Conservation (phyloP, 2,329 filamentous ascomycete genomes). For the Microcyclosporella mali region DNA sequence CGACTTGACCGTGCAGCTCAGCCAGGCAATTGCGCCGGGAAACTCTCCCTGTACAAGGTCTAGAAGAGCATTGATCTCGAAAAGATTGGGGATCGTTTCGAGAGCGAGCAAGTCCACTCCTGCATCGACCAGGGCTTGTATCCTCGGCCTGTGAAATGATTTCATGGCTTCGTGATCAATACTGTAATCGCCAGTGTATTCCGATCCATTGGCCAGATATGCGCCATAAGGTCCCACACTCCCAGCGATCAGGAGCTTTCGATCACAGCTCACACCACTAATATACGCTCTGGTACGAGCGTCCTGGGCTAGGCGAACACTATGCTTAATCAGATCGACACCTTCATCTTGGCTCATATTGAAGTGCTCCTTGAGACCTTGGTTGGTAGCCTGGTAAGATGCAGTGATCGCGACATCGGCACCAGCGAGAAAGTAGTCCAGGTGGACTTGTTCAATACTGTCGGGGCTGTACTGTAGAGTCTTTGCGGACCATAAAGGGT, state of each 20-base stretch:
- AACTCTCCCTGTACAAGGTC: constrained; percentile 37
- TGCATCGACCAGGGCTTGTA: constrained; percentile 36
- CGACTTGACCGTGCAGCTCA: constrained; percentile 38
- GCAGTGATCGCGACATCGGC: constrained; percentile 45
- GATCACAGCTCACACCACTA: constrained; percentile 3
- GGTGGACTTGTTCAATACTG: constrained; percentile 39
- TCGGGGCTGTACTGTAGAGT: constrained; percentile 36
- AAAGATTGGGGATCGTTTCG: constrained; percentile 41
- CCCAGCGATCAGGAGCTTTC: constrained; percentile 37
- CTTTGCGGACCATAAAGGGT: constrained; percentile 42
- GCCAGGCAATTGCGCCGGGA: constrained; percentile 33
- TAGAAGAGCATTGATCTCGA: constrained; percentile 36
- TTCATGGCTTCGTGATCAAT: constrained; percentile 29
- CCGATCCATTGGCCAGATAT: constrained; percentile 41
- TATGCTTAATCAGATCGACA: constrained; percentile 34
- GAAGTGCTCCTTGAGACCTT: constrained; percentile 37
- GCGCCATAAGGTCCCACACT: constrained; percentile 46
- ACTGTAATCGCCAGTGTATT: constrained; percentile 42
- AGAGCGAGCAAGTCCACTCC: constrained; percentile 41
- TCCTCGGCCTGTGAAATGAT: constrained; percentile 40
- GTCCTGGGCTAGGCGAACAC: constrained; percentile 36
- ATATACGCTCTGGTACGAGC: constrained; percentile 33
- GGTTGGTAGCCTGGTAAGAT: constrained; percentile 43
- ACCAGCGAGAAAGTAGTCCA: constrained; percentile 40
- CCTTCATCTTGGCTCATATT: constrained; percentile 30